Evolutionary conservation across 805 yeast species (phyloP), one percentile per base, ranked within the genome.

Genomic region (Candida cerambycidarum): DNA sequence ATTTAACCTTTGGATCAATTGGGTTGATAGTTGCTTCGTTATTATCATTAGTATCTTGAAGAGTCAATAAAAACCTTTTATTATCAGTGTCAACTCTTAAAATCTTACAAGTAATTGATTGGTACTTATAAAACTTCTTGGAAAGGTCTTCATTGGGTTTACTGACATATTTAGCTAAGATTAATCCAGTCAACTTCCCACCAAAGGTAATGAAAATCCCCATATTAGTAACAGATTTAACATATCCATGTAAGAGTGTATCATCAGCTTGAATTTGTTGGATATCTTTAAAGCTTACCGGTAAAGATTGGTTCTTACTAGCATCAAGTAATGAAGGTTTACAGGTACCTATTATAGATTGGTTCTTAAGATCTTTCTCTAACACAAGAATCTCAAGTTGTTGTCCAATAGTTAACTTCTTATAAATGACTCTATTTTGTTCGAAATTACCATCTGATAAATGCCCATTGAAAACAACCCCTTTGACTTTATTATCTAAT

Each of bases 181-280:
- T 85, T 50, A 92, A 73, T 40, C 97, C 98, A 24, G 88, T 86
- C 49, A 92, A 76, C 41, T 76, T 78, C 49, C 85, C 84, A 43
- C 83, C 88, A 63, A 92, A 92, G 0, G 83, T 78, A 44, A 92
- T 85, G 59, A 92, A 92, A 10, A 89, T 70, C 50, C 98, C 98
- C 58, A 75, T 75, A 34, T 74, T 75, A n/a, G 95, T 86, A 14
- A 84, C 79, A 14, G 89, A 82, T 51, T 80, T 84, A 30, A 92
- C 79, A 59, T 73, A 90, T 32, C 98, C 99, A 44, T 78, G 75
- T 40, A 87, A 62, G 21, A 68, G 55, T 17, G 67, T 66, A 36
- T 60, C 53, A 33, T 67, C 66, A 11, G 71, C 65, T 21, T 21
- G 23, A 6, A 21, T 21, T 6, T 15, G 55, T 56, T 21, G 23